Evolutionary conservation across 2,329 filamentous ascomycete species (phyloP).

Genomic region (Diaporthe helianthi): DNA sequence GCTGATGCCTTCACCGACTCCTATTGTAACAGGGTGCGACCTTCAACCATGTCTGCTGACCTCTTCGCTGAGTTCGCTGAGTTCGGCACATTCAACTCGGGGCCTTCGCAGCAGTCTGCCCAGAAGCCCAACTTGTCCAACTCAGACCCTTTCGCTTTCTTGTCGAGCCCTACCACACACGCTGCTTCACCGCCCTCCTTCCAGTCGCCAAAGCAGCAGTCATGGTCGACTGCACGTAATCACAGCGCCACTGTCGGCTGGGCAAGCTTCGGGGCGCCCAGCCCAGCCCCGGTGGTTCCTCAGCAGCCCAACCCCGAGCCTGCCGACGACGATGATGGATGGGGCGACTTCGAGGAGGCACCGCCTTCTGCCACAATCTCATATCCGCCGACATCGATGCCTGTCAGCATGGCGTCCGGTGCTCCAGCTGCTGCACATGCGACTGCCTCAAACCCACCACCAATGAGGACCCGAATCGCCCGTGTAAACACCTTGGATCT

Average conservation of each 20-base stretch:
- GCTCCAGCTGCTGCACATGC: conserved; percentile 26
- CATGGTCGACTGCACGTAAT: conserved; percentile 40
- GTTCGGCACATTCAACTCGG: conserved; percentile 59
- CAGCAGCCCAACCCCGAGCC: conserved; percentile 34
- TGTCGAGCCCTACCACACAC: conserved; percentile 36
- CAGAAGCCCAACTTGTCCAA: conserved; percentile 32
- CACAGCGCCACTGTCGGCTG: conserved; percentile 36
- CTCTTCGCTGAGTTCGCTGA: conserved; percentile 71
- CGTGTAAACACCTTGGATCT: conserved; percentile 62
- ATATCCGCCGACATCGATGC: conserved; percentile 31
- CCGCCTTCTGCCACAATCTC: conserved; percentile 41
- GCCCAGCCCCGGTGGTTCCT: background rate
- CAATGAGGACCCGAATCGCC: conserved; percentile 42
- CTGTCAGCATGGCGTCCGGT: background rate
- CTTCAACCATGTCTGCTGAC: conserved; percentile 65
- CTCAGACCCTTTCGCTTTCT: conserved; percentile 45
- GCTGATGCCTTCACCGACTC: conserved; percentile 14
- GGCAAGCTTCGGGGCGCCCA: conserved; percentile 35
- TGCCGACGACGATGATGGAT: conserved; percentile 64
- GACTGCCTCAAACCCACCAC: conserved; percentile 15
- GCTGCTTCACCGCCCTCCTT: conserved; percentile 30
- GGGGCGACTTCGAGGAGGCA: conserved; percentile 73
- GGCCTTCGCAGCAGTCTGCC: conserved; percentile 39
- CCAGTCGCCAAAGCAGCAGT: conserved; percentile 31
- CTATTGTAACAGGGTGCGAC: conserved; percentile 14